These are phyloP conservation scores for Colletotrichum filicis DNA, from an alignment of 2,329 filamentous ascomycete genomes.

Conservation along the genomic window DNA sequence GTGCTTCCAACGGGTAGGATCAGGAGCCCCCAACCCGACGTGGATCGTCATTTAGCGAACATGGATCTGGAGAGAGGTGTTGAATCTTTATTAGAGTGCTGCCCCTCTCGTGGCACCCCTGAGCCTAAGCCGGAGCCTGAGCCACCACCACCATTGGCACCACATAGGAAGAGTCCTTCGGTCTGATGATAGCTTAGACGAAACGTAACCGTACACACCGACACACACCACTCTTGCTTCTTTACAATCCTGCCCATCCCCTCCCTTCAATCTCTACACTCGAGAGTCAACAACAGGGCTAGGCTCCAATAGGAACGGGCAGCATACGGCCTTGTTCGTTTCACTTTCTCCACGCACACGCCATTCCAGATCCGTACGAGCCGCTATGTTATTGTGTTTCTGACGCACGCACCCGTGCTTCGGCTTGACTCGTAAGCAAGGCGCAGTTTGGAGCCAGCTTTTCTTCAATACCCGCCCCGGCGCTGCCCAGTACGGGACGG, in stretches of 20 bases:
- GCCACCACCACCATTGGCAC: not conserved
- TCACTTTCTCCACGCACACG: conserved; percentile 16
- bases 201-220: not conserved
- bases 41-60: not conserved
- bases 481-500: conserved; percentile 11
- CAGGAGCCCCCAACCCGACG: not conserved
- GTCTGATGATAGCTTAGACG: conserved; percentile 11
- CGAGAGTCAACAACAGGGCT: not conserved
- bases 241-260: not conserved
- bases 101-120: not conserved
- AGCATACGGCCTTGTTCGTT: not conserved
- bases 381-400: conserved; percentile 9
- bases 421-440: conserved; percentile 29
- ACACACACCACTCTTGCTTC: not conserved
- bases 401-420: conserved; percentile 24
- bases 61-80: not conserved
- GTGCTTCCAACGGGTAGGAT: not conserved
- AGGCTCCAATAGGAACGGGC: conserved; percentile 9
- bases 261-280: not conserved
- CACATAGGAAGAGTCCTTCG: not conserved
- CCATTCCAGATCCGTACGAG: conserved; percentile 14
- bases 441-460: conserved; percentile 16
- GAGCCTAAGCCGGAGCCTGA: not conserved
- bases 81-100: not conserved
- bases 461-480: conserved; percentile 13